Percentiles rank a stretch among this genome's conserved stretches.
phyloP scores from a whole-genome alignment of 202 grass and related monocot genomes.

The Saccharum hybrid region DNA sequence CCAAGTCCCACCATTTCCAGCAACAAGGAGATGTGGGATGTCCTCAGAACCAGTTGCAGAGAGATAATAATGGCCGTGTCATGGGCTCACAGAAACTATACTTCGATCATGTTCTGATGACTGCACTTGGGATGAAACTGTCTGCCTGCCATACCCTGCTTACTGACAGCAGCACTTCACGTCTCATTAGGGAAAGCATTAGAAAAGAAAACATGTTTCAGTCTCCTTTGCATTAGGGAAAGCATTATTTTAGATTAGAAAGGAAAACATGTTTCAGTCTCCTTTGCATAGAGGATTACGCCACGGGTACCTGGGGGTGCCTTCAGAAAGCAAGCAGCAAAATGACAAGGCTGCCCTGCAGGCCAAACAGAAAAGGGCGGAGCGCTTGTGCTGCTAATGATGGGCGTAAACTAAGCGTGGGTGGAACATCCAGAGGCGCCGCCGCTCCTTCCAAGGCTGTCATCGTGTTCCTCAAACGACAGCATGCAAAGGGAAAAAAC shows the following conservation, averaged over 20 bases:
- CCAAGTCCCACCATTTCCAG: constrained; percentile 40
- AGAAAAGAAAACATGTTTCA: constrained; percentile 17
- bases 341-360: constrained; percentile 49
- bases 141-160: not conserved
- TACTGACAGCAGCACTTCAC: not conserved
- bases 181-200: constrained; percentile 25
- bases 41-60: not conserved
- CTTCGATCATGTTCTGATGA: not conserved
- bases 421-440: constrained; percentile 14
- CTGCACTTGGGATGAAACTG: not conserved
- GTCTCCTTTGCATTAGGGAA: not conserved
- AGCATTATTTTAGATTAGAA: not conserved
- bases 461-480: constrained; percentile 47
- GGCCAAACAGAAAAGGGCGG: not conserved
- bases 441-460: constrained; percentile 48
- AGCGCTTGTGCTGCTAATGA: constrained; percentile 44
- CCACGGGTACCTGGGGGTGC: not conserved
- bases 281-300: not conserved
- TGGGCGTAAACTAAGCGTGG: constrained; percentile 60
- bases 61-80: not conserved
- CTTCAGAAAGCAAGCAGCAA: constrained; percentile 23
- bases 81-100: not conserved
- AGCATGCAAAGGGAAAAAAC: not conserved
- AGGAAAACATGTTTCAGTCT: not conserved
- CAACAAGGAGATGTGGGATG: constrained; percentile 18